These are phyloP conservation scores for Bipolaris gigantea DNA, from an alignment of 2,329 filamentous ascomycete genomes.

Conservation along the genomic window DNA sequence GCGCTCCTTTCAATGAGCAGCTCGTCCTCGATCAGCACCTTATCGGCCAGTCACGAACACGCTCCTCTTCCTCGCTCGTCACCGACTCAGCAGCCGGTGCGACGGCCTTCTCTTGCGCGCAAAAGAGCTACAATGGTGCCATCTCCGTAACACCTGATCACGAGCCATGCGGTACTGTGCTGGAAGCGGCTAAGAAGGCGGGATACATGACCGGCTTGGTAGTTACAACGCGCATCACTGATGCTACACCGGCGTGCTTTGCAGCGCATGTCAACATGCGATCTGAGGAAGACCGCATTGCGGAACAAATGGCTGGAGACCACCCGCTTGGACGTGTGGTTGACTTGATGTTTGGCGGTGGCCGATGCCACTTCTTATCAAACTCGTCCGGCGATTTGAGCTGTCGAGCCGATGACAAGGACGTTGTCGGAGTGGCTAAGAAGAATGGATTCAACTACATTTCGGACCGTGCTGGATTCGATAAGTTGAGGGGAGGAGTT, in stretches of 20 bases:
- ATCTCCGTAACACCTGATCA: slow-evolving; percentile 87
- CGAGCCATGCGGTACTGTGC: slow-evolving; percentile 83
- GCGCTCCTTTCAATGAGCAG: slow-evolving; percentile 72
- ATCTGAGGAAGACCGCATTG: slow-evolving; percentile 84
- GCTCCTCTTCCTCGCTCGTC: slow-evolving; percentile 80
- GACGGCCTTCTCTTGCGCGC: slow-evolving; percentile 89
- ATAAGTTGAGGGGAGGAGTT: slow-evolving; percentile 68
- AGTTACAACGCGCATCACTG: slow-evolving; percentile 91
- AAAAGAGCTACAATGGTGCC: slow-evolving; percentile 96
- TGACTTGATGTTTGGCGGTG: slow-evolving; percentile 90
- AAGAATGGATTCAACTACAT: slow-evolving; percentile 82
- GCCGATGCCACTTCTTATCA: slow-evolving; percentile 87
- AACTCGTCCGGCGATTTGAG: slow-evolving; percentile 74
- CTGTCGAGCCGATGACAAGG: slow-evolving; percentile 76
- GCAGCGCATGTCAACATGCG: slow-evolving; percentile 82
- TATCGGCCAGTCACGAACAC: slow-evolving; percentile 85
- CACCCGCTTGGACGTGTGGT: slow-evolving; percentile 84
- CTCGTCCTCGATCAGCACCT: slow-evolving; percentile 84
- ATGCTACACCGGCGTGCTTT: slow-evolving; percentile 95
- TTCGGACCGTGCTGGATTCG: slow-evolving; percentile 71
- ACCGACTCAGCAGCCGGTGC: slow-evolving; percentile 97
- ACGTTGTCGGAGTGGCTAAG: slow-evolving; percentile 73
- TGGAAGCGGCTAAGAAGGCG: slow-evolving; percentile 89
- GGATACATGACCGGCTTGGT: slow-evolving; percentile 93
- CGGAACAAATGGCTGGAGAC: slow-evolving; percentile 86